A percentile compares a stretch with the other conserved stretches of the same genome.
Conservation (phyloP, 108 stramenopile genomes). For the Thalassiosira profunda region DNA sequence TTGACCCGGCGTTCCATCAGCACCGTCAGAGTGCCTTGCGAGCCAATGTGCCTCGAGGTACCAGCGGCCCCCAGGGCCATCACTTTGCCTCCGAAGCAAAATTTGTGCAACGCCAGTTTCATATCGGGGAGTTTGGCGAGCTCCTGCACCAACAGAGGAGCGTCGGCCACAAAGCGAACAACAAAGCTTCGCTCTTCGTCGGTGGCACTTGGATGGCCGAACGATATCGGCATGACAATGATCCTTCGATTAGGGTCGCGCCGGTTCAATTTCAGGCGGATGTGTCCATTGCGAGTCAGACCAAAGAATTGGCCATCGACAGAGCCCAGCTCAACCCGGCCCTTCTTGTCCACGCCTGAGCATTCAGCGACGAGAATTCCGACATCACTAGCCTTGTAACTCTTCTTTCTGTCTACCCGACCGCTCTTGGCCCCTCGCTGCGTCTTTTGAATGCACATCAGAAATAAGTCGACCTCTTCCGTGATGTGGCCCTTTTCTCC, state of each 20-base stretch:
- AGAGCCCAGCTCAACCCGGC: constrained; percentile 19
- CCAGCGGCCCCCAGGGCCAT: constrained; percentile 44
- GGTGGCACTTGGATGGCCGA: constrained; percentile 75
- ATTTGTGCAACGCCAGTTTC: constrained; percentile 51
- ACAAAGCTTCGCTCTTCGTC: constrained; percentile 69
- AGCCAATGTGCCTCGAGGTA: constrained; percentile 31
- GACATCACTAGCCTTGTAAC: constrained; percentile 74
- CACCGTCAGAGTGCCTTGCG: constrained; percentile 43
- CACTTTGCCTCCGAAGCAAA: constrained; percentile 45
- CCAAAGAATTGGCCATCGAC: constrained; percentile 69
- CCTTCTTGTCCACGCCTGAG: constrained; percentile 1
- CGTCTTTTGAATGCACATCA: constrained; percentile 79
- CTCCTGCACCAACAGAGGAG: constrained; percentile 68
- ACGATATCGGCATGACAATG: constrained; percentile 77
- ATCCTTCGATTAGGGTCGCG: constrained; percentile 36
- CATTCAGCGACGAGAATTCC: constrained; percentile 62
- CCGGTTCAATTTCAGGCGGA: constrained; percentile 54
- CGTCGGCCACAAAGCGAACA: constrained; percentile 66
- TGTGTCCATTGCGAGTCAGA: constrained; percentile 61
- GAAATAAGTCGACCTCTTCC: constrained; percentile 64
- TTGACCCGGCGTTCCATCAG: constrained; percentile 35
- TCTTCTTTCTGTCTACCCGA: constrained; percentile 66
- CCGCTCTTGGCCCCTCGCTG: constrained; percentile 65
- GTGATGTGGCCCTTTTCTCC: constrained; percentile 31
- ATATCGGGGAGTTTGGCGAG: constrained; percentile 55